Base-by-base conservation (phyloP, 2,329 filamentous ascomycete species). In the Fusarium buxicola region DNA sequence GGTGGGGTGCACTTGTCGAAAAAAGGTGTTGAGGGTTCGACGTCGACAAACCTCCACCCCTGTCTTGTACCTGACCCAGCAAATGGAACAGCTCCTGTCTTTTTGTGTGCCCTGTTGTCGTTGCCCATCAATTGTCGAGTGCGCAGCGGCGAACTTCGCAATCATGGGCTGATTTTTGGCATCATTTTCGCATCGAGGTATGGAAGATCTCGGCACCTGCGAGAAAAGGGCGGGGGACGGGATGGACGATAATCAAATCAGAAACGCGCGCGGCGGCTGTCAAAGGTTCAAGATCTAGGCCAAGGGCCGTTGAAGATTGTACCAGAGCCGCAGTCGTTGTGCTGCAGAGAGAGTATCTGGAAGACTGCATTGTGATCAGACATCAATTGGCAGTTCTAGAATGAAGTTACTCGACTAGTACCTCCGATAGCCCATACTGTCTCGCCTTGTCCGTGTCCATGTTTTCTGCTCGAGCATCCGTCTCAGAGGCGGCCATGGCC, bases 151-250 rank as follows among this genome's bases (percentile, higher is more conserved):
- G 43, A 54, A 62, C 66, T 68, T 66, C 50, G 43, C 65, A 67
- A 66, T 70, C 60, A 48, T 70, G 68, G 65, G 53, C 68, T 68
- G 68, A 67, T 54, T 65, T 58, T 58, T 53, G 61, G 60, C 60
- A 66, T 70, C 52, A 65, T 55, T 31, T 18, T 30, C 40, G 31
- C 21, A 40, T 24, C 52, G 43, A 47, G 31, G 27, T 30, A 46
- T 53, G 60, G 43, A 55, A 58, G 45, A 50, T 60, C 55, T 57
- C 54, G 61, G 55, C 50, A 60, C 46, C 38, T 57, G 38, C 36
- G 36, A 54, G 49, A 40, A 39, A 47, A 21, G 34, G 36, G 60
- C 18, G 48, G 49, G 43, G 55, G 50, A 30, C 21, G 40, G 15
- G 47, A 25, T 35, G 25, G 38, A 51, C 44, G 18, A 49, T 57